These are phyloP conservation scores for Sclerotinia sclerotiorum DNA, from an alignment of 2,329 filamentous ascomycete genomes.

Conservation along the genomic window DNA sequence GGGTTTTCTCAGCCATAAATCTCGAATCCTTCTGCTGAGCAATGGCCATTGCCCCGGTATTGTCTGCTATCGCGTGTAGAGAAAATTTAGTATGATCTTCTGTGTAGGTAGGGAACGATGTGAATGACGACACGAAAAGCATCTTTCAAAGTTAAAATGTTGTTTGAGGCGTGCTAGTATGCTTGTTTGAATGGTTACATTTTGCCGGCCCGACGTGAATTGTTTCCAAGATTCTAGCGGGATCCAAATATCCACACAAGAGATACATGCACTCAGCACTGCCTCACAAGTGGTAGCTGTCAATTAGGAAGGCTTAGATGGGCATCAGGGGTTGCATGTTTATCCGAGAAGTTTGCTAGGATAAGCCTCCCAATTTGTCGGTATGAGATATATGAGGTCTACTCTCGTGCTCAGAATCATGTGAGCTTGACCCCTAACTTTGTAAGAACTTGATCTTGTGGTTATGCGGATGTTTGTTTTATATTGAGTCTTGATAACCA, in stretches of 20 bases:
- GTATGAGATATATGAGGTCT: slow-evolving; percentile 14
- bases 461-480: background rate
- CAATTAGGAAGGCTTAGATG: slow-evolving; percentile 15
- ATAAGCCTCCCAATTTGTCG: slow-evolving; percentile 9
- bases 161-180: slow-evolving; percentile 5
- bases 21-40: background rate
- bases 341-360: slow-evolving; percentile 16
- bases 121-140: slow-evolving; percentile 3
- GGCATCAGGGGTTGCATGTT: slow-evolving; percentile 10
- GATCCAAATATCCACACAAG: background rate
- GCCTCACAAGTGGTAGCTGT: background rate
- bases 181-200: background rate
- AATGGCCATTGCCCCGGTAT: background rate
- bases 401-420: background rate
- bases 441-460: background rate
- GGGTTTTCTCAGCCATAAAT: slow-evolving; percentile 1
- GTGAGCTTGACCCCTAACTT: background rate
- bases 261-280: background rate
- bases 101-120: background rate
- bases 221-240: slow-evolving; percentile 13
- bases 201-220: slow-evolving; percentile 8
- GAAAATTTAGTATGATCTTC: background rate
- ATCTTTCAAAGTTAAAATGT: slow-evolving; percentile 13
- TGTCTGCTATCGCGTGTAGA: background rate
- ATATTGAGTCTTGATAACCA: background rate